Evolutionary conservation across 495 filamentous ascomycete genomes (phyloP).

Genomic region (Melanomma pulvis-pyrius): DNA sequence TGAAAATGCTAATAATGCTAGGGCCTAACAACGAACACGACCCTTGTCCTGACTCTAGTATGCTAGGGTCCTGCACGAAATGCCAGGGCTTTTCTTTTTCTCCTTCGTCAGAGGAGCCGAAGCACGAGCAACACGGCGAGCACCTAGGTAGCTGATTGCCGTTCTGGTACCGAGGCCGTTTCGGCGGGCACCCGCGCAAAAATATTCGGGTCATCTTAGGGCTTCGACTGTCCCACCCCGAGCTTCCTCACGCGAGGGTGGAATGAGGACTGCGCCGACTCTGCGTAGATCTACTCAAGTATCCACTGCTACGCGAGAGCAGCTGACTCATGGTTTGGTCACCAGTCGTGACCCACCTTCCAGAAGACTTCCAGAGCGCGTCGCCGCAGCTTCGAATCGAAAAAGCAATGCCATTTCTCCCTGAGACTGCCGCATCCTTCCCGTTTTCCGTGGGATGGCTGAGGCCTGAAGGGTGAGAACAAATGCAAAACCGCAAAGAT

Average conservation of each 20-base stretch:
- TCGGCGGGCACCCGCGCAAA: neutral
- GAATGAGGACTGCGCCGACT: neutral
- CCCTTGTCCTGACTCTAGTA: neutral
- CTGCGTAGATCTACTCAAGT: neutral
- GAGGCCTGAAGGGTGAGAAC: neutral
- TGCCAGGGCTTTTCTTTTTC: neutral
- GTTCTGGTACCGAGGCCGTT: conserved; percentile 5
- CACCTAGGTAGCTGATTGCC: neutral
- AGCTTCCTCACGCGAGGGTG: neutral
- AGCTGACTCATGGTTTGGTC: neutral
- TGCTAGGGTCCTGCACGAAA: neutral
- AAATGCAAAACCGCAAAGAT: neutral
- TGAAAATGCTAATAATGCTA: neutral
- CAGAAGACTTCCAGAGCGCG: conserved; percentile 12
- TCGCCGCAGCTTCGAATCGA: neutral
- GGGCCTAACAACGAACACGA: neutral
- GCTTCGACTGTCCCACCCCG: no score
- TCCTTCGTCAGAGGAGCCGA: neutral
- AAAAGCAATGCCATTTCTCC: neutral
- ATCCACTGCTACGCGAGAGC: neutral
- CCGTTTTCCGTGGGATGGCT: conserved; percentile 3
- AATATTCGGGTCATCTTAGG: neutral
- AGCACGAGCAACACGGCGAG: neutral
- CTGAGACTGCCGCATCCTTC: neutral
- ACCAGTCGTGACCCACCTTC: neutral